Evolutionary conservation across 352 stramenopile species (phyloP), one percentile per base, ranked within the genome.

Genomic region (Phytophthora sp.): DNA sequence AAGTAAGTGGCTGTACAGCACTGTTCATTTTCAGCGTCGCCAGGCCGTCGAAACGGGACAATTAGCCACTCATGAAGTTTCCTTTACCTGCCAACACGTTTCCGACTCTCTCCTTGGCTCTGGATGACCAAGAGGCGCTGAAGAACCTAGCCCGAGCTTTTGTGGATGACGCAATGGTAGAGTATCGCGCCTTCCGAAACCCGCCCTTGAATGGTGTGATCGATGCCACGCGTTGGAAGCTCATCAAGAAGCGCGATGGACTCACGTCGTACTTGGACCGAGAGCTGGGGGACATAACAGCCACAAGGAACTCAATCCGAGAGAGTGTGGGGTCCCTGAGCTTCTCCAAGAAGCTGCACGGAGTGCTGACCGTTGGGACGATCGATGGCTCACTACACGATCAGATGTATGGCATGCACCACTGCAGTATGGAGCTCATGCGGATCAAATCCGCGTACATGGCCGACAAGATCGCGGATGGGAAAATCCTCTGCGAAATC

Each of bases 381-480:
- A 66, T 79, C 33, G 26, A 71, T 8, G 81, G 71, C 16, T 69
- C 58, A 1, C 67, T 91, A 2, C 73, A 89, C 42, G 80, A 90
- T 66, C 68, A 88, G 36, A 74, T 88, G 60, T 91, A 89, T 63
- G 80, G 77, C 13, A 66, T 81, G 27, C 66, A 88, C 35, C 74
- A 76, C 64, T 69, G 77, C 31, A 85, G 71, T 18, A 79, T 76
- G 41, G 71, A 76, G 6, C 66, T 73, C 31, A 82, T 89, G 76
- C 56, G 63, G 18, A 80, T 90, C 57, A 84, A 82, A 62, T 73
- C 79, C 1, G 70, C 77, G 23, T 88, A 86, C 63, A 70, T 78
- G 46, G 39, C 54, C 3, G 75, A 84, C 51, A 80, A 81, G 50
- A 84, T 85, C 50, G 61, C 71, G 23, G 80, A 91, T 65, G 76